Percentiles rank a stretch among this genome's conserved stretches.
Evolutionary conservation across 768 basidiomycete genomes (phyloP).

Genomic region (Tulasnella sp.): DNA sequence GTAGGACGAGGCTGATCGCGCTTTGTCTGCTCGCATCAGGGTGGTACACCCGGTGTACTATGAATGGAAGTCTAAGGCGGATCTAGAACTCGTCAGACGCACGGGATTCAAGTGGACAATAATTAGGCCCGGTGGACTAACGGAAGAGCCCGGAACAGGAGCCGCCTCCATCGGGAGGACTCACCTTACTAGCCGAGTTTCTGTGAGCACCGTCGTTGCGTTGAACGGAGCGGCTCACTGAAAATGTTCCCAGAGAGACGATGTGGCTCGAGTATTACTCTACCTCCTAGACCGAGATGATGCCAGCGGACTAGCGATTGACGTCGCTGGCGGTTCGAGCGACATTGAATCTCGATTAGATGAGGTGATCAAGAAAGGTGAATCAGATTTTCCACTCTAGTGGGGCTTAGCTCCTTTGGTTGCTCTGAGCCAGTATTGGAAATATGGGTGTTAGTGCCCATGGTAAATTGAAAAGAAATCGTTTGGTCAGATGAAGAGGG

Average conservation of each 20-base stretch:
- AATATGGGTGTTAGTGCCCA: neutral
- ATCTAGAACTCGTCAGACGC: constrained; percentile 44
- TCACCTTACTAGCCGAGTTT: constrained; percentile 45
- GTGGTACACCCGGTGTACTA: constrained; percentile 44
- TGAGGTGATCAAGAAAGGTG: constrained; percentile 48
- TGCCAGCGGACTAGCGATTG: constrained; percentile 54
- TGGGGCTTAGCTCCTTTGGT: neutral
- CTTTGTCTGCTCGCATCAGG: constrained; percentile 43
- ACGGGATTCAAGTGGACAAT: constrained; percentile 62
- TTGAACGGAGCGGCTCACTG: neutral
- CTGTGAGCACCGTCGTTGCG: constrained; percentile 39
- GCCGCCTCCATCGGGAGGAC: constrained; percentile 52
- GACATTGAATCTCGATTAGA: constrained; percentile 48
- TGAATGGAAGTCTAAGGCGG: constrained; percentile 45
- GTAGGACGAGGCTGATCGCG: constrained; percentile 48
- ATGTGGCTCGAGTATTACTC: constrained; percentile 52
- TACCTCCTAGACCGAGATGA: constrained; percentile 49
- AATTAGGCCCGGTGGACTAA: constrained; percentile 57
- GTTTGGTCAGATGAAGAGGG: neutral
- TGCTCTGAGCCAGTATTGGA: neutral
- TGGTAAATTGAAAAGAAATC: neutral
- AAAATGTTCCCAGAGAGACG: constrained; percentile 45
- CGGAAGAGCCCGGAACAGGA: constrained; percentile 49
- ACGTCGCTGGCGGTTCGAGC: constrained; percentile 54
- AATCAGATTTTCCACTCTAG: constrained; percentile 39